Base-by-base conservation (phyloP, 1,284 basidiomycete species). In the Amylostereum areolatum region DNA sequence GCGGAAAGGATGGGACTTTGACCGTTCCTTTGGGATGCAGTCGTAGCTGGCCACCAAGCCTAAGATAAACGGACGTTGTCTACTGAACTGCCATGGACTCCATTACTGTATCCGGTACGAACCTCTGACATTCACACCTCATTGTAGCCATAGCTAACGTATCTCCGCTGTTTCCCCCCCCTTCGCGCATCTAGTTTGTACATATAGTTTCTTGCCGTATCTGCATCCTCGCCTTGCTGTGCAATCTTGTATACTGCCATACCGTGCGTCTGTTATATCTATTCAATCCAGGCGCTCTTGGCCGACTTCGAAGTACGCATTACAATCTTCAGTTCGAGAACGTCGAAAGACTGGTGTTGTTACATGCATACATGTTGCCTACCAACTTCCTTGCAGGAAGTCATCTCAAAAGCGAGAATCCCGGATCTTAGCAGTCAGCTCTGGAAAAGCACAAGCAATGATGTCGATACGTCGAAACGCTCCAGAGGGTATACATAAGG, bases 1-100 rank as follows among this genome's bases (percentile, higher is more conserved):
- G 83, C 83, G 65, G 82, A 88, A 66, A 72, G 85, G 60, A 77
- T 89, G 81, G 86, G 84, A 66, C 71, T 86, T 39, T 83, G 67
- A 77, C 33, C 30, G 34, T 28, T 46, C 35, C 31, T 45, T 47
- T 53, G 43, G 39, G 32, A 18, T 39, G 27, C 25, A 10, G 32
- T 37, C 25, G 30, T 12, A 27, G 7, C 25, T 25, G 27, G 29
- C n/a, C 32, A 41, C 33, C 41, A n/a, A 35, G 45, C 40, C 29
- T 32, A 35, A 43, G 37, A 48, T 46, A 48, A 49, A 52, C 52
- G 54, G 56, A 57, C 57, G 42, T 59, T 53, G 52, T 53, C 51
- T 39, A 40, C 53, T 48, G 39, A 29, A 28, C 41, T 47, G 33
- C 53, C 55, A 52, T 57, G 59, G 57, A 58, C 58, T 60, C 46